Base-by-base conservation (phyloP, 2,329 filamentous ascomycete species). In the Nigrospora osmanthi region DNA sequence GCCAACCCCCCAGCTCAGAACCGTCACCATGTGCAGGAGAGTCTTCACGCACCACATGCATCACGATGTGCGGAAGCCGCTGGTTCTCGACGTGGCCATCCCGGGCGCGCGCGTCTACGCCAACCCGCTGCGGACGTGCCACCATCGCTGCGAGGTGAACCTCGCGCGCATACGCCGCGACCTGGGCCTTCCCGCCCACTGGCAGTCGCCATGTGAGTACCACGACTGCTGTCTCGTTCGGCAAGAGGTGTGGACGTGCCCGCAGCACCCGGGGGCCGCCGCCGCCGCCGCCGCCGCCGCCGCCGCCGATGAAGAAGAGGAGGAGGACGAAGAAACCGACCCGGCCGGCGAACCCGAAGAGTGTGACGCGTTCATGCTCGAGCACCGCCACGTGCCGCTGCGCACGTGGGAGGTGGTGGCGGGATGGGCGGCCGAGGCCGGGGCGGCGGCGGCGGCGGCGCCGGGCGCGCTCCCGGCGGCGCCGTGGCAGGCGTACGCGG, bases 31-130 rank as follows among this genome's bases (percentile, higher is more conserved):
- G 58, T 61, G 58, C 31, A 41, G 46, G 2, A 47, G 35, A 1
- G 50, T 47, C 1, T 40, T 54, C 10, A 50, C 38, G 2, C 56
- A 61, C 31, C n/a, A 46, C 9, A 61, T 59, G 56, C 54, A 60
- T 46, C 56, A 60, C 46, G 56, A 60, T 30, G 54, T 58, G 31
- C 51, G 54, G 1, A 23, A 14, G 0, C 51, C 53, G 0, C 57
- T 60, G 48, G 48, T 57, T n/a, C 35, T 53, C 1, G 43, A 52
- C 14, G 14, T 7, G 5, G 5, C 10, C 23, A 28, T 4, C 23
- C 23, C 5, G 23, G 23, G 10, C 5, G 6, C 23, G 9, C 23
- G 11, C 14, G 12, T 52, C 32, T 53, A 49, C 42, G 49, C 47
- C 6, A 57, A 59, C 38, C 50, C 54, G 1, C 43, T 51, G 1